phyloP scores from a whole-genome alignment of 1,284 basidiomycete species.

The Rhodotorula sp. region DNA sequence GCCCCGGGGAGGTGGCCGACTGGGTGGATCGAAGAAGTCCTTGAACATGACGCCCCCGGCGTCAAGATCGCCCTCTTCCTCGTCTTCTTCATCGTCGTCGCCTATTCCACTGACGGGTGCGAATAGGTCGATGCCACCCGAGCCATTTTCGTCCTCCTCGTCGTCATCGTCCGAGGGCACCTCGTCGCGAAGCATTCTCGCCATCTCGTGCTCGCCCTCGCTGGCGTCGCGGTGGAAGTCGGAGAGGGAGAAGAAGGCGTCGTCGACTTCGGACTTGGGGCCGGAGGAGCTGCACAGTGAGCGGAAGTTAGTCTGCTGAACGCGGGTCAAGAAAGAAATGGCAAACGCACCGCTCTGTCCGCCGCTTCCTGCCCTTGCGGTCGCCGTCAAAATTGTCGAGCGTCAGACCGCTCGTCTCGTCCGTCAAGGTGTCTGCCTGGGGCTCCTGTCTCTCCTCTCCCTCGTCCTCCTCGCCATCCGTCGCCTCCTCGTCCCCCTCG shows the following conservation, averaged over 20 bases:
- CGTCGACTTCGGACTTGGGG: slow-evolving; percentile 62
- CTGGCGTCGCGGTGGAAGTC: slow-evolving; percentile 86
- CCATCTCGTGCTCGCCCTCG: slow-evolving; percentile 65
- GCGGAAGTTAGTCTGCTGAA: neutral
- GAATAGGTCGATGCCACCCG: slow-evolving; percentile 50
- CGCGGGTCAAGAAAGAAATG: neutral
- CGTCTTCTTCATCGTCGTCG: slow-evolving; percentile 29
- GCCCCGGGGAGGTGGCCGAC: neutral
- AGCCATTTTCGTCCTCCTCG: slow-evolving; percentile 56
- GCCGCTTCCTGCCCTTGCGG: slow-evolving; percentile 4
- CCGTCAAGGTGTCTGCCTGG: slow-evolving; percentile 30
- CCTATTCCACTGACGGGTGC: slow-evolving; percentile 21
- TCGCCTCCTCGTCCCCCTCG: slow-evolving; percentile 36
- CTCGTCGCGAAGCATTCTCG: slow-evolving; percentile 60
- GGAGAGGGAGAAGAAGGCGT: slow-evolving; percentile 86
- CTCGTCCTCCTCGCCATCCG: slow-evolving; percentile 39
- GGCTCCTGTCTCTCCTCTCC: slow-evolving; percentile 32
- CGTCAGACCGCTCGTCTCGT: slow-evolving; percentile 18
- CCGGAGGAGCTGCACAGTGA: slow-evolving; percentile 1
- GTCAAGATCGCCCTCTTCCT: slow-evolving; percentile 41
- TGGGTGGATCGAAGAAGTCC: slow-evolving; percentile 44
- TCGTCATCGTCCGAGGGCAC: slow-evolving; percentile 53
- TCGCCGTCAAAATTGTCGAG: slow-evolving; percentile 40
- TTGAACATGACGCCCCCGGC: slow-evolving; percentile 39
- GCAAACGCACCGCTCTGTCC: slow-evolving; percentile 11